These are phyloP conservation scores for Rhodamnia argentea DNA, from an alignment of 345 rosid species.

Conservation along the genomic window DNA sequence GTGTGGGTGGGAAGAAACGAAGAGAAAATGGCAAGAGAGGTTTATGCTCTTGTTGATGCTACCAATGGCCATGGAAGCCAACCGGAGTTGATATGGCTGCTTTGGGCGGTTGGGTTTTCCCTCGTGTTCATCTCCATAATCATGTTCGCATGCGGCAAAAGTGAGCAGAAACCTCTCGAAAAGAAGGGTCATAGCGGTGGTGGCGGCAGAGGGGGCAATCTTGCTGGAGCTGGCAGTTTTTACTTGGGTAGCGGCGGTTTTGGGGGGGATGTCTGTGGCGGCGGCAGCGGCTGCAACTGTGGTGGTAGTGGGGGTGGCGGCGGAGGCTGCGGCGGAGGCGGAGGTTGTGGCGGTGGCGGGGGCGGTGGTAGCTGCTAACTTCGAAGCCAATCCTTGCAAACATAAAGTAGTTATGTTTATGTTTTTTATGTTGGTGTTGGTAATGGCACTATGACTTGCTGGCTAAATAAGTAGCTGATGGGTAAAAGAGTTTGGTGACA, in stretches of 20 bases:
- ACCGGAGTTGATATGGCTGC: background rate
- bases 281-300: background rate
- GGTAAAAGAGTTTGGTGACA: background rate
- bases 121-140: background rate
- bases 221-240: background rate
- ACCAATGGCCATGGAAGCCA: background rate
- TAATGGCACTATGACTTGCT: background rate
- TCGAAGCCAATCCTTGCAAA: background rate
- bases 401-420: too few relatives aligned
- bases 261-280: background rate
- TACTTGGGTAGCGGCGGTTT: background rate
- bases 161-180: background rate
- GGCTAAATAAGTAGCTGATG: background rate
- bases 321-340: background rate
- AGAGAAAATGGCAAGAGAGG: background rate
- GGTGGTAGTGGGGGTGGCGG: background rate
- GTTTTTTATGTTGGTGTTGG: background rate
- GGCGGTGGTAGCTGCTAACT: background rate
- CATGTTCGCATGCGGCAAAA: conserved; percentile 3
- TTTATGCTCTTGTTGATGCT: background rate
- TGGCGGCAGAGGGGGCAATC: background rate
- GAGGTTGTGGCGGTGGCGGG: background rate
- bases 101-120: background rate
- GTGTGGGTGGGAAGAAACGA: background rate
- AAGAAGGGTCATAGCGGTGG: background rate